Evolutionary conservation across 148 eudicot species (phyloP).

Genomic region (Vaccinium myrtillus): DNA sequence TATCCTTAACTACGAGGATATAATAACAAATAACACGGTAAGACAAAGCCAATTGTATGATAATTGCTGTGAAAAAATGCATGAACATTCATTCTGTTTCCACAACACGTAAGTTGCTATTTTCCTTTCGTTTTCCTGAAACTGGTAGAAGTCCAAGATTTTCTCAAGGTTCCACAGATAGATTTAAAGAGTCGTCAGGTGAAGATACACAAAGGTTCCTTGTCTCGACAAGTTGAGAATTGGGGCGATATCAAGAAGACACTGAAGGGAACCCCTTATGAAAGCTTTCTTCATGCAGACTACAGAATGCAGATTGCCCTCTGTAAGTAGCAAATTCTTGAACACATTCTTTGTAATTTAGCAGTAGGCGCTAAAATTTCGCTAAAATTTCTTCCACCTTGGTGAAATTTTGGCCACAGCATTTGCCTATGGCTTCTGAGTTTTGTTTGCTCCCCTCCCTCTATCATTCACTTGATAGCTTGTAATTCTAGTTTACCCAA

Average conservation of each 20-base stretch:
- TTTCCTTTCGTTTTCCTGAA: slow-evolving; percentile 31
- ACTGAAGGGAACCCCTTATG: slow-evolving; percentile 75
- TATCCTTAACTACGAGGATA: slow-evolving; percentile 74
- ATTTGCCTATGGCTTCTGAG: not conserved
- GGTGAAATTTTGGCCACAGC: slow-evolving; percentile 28
- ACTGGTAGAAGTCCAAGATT: slow-evolving; percentile 70
- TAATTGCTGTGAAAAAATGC: not conserved
- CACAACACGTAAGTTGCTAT: not conserved
- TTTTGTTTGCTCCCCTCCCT: not conserved
- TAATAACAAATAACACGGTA: slow-evolving; percentile 67
- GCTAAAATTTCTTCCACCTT: slow-evolving; percentile 14
- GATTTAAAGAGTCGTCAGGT: slow-evolving; percentile 62
- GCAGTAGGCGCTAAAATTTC: slow-evolving; percentile 18
- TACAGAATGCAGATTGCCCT: slow-evolving; percentile 38
- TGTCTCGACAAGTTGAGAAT: slow-evolving; percentile 70
- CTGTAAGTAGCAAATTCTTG: slow-evolving; percentile 17
- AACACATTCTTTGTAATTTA: slow-evolving; percentile 21
- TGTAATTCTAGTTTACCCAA: not conserved
- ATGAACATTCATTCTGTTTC: not conserved
- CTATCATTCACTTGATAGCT: not conserved
- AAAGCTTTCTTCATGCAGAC: slow-evolving; percentile 55
- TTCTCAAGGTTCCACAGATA: slow-evolving; percentile 61
- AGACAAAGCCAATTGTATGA: slow-evolving; percentile 35
- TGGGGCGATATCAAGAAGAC: slow-evolving; percentile 70
- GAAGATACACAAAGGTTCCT: too few relatives aligned